phyloP scores from a whole-genome alignment of 2,329 filamentous ascomycete genomes.

The Diaporthe australafricana region DNA sequence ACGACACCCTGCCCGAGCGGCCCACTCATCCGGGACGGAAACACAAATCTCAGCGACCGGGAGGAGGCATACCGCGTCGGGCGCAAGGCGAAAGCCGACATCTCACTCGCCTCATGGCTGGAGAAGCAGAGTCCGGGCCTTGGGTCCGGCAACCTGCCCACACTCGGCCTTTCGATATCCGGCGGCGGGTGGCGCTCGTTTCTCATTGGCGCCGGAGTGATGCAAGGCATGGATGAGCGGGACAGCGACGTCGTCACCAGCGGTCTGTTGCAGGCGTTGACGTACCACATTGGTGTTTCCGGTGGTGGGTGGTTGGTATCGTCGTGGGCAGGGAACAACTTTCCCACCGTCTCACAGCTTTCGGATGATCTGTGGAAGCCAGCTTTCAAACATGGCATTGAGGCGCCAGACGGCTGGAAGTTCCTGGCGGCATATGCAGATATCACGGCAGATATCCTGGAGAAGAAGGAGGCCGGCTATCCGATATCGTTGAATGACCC shows the following conservation, averaged over 20 bases:
- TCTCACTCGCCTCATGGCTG: not conserved
- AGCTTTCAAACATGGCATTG: slow-evolving; percentile 6
- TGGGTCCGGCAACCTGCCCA: not conserved
- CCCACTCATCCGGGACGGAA: slow-evolving; percentile 6
- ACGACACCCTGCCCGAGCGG: slow-evolving; percentile 1
- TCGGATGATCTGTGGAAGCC: slow-evolving; percentile 9
- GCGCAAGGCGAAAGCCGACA: slow-evolving; percentile 22
- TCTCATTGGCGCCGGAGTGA: slow-evolving; percentile 17
- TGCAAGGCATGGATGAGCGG: slow-evolving; percentile 21
- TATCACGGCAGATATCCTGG: not conserved
- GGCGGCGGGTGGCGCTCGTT: slow-evolving; percentile 28
- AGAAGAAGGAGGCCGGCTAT: slow-evolving; percentile 15
- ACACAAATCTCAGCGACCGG: not conserved
- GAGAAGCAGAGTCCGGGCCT: slow-evolving; percentile 20
- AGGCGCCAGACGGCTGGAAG: slow-evolving; percentile 10
- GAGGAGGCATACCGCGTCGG: slow-evolving; percentile 17
- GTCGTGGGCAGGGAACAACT: slow-evolving; percentile 26
- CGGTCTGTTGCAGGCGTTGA: slow-evolving; percentile 21
- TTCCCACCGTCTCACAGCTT: slow-evolving; percentile 6
- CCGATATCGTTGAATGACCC: slow-evolving; percentile 8
- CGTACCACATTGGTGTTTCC: slow-evolving; percentile 24
- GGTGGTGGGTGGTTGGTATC: slow-evolving; percentile 22
- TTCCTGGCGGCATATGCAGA: not conserved
- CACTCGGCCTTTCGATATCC: slow-evolving; percentile 15
- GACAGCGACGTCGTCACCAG: slow-evolving; percentile 3